These are phyloP conservation scores for Ceratocystis destructans DNA, from an alignment of 2,329 filamentous ascomycete genomes.

Conservation along the genomic window DNA sequence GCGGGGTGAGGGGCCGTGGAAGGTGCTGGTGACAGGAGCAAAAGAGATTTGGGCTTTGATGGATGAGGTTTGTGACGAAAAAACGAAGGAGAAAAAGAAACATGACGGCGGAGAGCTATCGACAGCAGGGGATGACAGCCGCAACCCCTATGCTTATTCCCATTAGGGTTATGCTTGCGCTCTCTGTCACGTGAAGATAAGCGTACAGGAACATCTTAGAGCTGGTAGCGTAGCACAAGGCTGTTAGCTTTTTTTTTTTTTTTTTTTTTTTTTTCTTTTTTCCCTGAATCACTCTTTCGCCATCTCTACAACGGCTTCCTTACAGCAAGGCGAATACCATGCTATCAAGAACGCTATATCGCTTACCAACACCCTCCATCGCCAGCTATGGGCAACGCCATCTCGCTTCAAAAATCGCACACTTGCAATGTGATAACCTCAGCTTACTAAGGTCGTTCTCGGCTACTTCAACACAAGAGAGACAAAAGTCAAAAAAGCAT, in stretches of 20 bases:
- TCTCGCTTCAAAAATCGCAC: neutral
- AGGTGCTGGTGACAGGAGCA: neutral
- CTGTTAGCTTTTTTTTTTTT: conserved; percentile 8
- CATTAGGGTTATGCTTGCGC: neutral
- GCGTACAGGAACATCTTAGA: conserved; percentile 24
- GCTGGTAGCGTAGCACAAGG: conserved; percentile 8
- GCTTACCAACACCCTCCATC: conserved; percentile 3
- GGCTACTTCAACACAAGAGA: neutral
- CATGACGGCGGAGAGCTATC: neutral
- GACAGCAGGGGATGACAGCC: conserved; percentile 8
- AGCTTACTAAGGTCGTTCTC: conserved; percentile 6
- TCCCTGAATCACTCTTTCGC: neutral
- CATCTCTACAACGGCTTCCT: neutral
- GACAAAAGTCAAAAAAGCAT: conserved; percentile 3
- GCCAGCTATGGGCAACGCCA: neutral
- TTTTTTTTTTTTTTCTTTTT: neutral
- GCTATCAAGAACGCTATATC: conserved; percentile 10
- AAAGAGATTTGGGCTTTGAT: neutral
- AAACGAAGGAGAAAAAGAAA: neutral
- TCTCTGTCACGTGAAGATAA: conserved; percentile 1
- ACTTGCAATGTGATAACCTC: neutral
- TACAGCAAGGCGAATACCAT: neutral
- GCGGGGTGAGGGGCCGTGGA: neutral
- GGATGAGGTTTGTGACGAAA: conserved; percentile 24
- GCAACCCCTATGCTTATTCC: neutral